Conservation (phyloP, 2,329 filamentous ascomycete species). For the Arthrinium phaeospermum region DNA sequence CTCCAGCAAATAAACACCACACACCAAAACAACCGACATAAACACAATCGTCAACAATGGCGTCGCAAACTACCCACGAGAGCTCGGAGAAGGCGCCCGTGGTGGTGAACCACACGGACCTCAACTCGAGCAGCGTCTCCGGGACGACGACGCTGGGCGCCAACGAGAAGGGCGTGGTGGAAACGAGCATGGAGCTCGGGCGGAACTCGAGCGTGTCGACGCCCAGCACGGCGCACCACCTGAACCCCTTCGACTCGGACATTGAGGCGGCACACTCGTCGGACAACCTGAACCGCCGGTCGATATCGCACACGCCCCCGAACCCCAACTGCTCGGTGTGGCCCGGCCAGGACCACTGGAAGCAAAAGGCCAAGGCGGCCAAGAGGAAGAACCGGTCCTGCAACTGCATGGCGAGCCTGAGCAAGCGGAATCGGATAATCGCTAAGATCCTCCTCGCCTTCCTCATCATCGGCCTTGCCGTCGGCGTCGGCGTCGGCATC, state of each 20-base stretch:
- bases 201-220: constrained; percentile 49
- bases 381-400: constrained; percentile 57
- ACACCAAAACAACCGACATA: neutral
- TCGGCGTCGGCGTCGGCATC: constrained; percentile 64
- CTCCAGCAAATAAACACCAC: neutral
- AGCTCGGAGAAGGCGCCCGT: constrained; percentile 15
- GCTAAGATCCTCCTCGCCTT: constrained; percentile 60
- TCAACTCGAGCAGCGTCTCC: constrained; percentile 29
- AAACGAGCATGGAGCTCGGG: constrained; percentile 37
- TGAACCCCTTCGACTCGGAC: constrained; percentile 63
- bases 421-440: constrained; percentile 59
- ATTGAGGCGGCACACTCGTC: constrained; percentile 57
- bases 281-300: constrained; percentile 44
- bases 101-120: constrained; percentile 27
- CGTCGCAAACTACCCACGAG: constrained; percentile 19
- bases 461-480: constrained; percentile 58
- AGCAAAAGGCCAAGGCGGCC: constrained; percentile 61
- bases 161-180: constrained; percentile 29
- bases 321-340: constrained; percentile 58
- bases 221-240: constrained; percentile 47
- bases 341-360: constrained; percentile 66
- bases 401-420: constrained; percentile 58
- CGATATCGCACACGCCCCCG: constrained; percentile 42
- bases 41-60: constrained; percentile 21
- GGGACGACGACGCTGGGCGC: constrained; percentile 21